Evolutionary conservation across 2,329 filamentous ascomycete species (phyloP).

Genomic region (Cercospora brassicicola): DNA sequence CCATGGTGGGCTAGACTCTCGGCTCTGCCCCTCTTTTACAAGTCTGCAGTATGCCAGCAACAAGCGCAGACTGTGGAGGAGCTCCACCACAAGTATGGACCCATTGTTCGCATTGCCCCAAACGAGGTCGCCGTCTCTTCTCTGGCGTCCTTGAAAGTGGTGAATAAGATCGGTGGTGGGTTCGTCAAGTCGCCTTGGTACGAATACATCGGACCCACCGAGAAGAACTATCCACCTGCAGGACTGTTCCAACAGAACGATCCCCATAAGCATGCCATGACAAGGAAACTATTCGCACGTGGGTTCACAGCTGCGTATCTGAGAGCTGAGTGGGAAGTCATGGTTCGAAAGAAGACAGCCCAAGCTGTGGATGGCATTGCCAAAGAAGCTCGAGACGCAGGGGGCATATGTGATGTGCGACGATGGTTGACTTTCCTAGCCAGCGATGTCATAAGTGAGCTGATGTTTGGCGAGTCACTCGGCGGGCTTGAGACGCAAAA

Average conservation of each 20-base stretch:
- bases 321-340: conserved; percentile 40
- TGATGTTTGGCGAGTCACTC: conserved; percentile 46
- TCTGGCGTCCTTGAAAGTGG: conserved; percentile 31
- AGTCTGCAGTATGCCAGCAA: conserved; percentile 33
- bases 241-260: conserved; percentile 4
- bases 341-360: conserved; percentile 37
- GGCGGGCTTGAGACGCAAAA: conserved; percentile 41
- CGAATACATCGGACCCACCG: conserved; percentile 6
- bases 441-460: conserved; percentile 41
- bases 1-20: conserved; percentile 31
- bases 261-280: conserved; percentile 34
- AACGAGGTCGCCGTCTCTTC: conserved; percentile 28
- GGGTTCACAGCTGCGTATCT: conserved; percentile 41
- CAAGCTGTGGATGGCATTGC: conserved; percentile 38
- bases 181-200: conserved; percentile 38
- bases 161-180: conserved; percentile 31
- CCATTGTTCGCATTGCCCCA: conserved; percentile 33
- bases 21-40: conserved; percentile 40
- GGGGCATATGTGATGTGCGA: conserved; percentile 39
- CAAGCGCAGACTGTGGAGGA: conserved; percentile 40
- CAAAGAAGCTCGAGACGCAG: conserved; percentile 17
- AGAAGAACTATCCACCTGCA: conserved; percentile 6
- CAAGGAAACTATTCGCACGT: conserved; percentile 41
- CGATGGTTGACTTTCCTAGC: conserved; percentile 46
- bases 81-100: conserved; percentile 38